Conservation (phyloP, 192 early-diverging fungal species). For the Linnemannia hyalina region DNA sequence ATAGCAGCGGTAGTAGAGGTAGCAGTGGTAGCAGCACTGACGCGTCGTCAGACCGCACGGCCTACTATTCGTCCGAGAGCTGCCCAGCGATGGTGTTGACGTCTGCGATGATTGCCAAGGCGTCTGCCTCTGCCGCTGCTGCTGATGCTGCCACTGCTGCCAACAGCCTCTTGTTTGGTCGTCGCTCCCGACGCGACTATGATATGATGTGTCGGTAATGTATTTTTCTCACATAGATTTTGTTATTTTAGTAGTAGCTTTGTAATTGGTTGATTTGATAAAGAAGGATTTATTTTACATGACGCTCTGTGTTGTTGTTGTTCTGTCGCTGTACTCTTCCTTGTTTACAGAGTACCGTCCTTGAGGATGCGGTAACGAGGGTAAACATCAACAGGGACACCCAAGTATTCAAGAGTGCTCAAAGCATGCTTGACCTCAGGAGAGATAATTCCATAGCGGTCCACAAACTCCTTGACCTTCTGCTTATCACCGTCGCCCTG, state of each 20-base stretch:
- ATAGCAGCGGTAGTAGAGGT: neutral
- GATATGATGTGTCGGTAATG: conserved; percentile 47
- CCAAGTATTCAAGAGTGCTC: conserved; percentile 62
- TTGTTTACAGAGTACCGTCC: conserved; percentile 41
- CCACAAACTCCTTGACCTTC: conserved; percentile 68
- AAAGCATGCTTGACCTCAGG: conserved; percentile 66
- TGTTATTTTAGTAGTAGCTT: too few species aligned
- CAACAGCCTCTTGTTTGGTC: conserved; percentile 26
- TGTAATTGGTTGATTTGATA: too few species aligned
- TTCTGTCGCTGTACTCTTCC: neutral
- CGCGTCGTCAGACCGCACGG: neutral
- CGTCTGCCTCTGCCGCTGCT: conserved; percentile 40
- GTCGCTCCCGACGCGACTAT: conserved; percentile 41
- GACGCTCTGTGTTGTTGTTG: neutral
- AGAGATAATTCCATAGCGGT: conserved; percentile 65
- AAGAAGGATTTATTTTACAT: conserved; percentile 2
- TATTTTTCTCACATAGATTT: too few species aligned
- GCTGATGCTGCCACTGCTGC: conserved; percentile 40
- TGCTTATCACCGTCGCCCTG: conserved; percentile 80
- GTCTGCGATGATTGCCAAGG: conserved; percentile 34
- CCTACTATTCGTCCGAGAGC: neutral
- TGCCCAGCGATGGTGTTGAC: conserved; percentile 27
- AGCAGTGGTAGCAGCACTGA: neutral
- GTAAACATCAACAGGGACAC: conserved; percentile 56
- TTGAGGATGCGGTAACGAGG: conserved; percentile 53